Percentiles rank a stretch among this genome's conserved stretches.
Conservation (phyloP, 805 yeast species). For the Starmerella scarabaei region DNA sequence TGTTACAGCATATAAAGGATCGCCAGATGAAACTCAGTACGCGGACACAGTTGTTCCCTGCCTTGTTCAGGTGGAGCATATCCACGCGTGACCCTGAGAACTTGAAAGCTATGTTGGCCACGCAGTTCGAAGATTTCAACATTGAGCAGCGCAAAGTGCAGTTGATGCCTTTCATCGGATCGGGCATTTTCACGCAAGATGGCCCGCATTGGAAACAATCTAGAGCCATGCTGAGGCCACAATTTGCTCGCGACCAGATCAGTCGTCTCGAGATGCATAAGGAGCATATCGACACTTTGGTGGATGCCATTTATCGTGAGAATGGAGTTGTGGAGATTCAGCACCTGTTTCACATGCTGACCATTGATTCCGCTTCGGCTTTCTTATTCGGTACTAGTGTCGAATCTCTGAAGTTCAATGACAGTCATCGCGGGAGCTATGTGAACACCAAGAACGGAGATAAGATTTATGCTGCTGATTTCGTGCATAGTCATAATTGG, state of each 20-base stretch:
- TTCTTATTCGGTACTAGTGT: conserved; percentile 22
- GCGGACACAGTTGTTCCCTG: conserved; percentile 2
- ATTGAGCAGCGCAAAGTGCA: conserved; percentile 23
- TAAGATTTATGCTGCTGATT: conserved; percentile 20
- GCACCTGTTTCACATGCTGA: conserved; percentile 17
- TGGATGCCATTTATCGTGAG: conserved; percentile 6
- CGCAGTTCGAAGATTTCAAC: conserved; percentile 25
- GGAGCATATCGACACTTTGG: conserved; percentile 22
- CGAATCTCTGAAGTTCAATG: conserved; percentile 9
- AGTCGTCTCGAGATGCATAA: conserved; percentile 22
- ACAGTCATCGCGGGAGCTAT: not conserved
- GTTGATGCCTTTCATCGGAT: conserved; percentile 25
- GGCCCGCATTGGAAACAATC: conserved; percentile 30
- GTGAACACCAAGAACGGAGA: conserved; percentile 5
- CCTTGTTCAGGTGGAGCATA: conserved; percentile 7
- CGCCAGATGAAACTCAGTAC: not conserved
- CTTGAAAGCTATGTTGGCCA: conserved; percentile 24
- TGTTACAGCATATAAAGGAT: not conserved
- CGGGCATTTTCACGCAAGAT: conserved; percentile 29
- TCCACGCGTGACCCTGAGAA: conserved; percentile 24
- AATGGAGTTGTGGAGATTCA: conserved; percentile 16
- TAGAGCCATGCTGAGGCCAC: conserved; percentile 29
- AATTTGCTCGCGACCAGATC: conserved; percentile 27
- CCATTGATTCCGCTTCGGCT: conserved; percentile 25
- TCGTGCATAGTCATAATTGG: conserved; percentile 18